These are phyloP conservation scores for Xylariomycetidae sp. DNA, from an alignment of 2,329 filamentous ascomycete genomes.

Conservation along the genomic window DNA sequence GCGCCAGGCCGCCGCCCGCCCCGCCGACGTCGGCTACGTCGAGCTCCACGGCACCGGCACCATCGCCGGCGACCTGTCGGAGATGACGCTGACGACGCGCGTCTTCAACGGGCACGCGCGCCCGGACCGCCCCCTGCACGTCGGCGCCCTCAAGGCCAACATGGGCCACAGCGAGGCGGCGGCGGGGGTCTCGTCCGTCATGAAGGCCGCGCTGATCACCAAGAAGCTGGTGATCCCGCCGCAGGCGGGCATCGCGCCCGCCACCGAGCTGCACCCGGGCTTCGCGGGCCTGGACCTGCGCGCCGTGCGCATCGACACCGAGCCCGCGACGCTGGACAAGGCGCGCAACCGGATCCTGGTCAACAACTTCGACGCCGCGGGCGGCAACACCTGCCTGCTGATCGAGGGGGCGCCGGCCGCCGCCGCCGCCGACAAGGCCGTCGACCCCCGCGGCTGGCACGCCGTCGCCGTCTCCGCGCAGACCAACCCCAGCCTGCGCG, in stretches of 20 bases:
- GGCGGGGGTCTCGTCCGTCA: slow-evolving; percentile 31
- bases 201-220: slow-evolving; percentile 42
- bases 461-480: slow-evolving; percentile 42
- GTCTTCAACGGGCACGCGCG: slow-evolving; percentile 44
- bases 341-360: slow-evolving; percentile 18
- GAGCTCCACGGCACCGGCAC: slow-evolving; percentile 69
- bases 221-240: slow-evolving; percentile 37
- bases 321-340: slow-evolving; percentile 1
- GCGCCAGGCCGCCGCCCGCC: slow-evolving; percentile 4
- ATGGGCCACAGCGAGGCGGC: slow-evolving; percentile 41
- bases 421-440: slow-evolving; percentile 9
- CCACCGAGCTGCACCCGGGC: slow-evolving; percentile 4
- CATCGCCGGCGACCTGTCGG: slow-evolving; percentile 61
- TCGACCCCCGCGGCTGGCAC: slow-evolving; percentile 36
- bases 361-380: slow-evolving; percentile 53
- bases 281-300: slow-evolving; percentile 7
- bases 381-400: slow-evolving; percentile 49
- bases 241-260: slow-evolving; percentile 37
- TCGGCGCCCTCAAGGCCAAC: slow-evolving; percentile 44
- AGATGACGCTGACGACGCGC: slow-evolving; percentile 56
- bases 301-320: slow-evolving; percentile 5
- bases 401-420: slow-evolving; percentile 38
- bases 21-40: slow-evolving; percentile 50
- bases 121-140: slow-evolving; percentile 32
- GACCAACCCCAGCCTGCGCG: slow-evolving; percentile 23